Conservation (phyloP, 1,139 yeast species). For the Saccharomycopsis crataegensis region DNA sequence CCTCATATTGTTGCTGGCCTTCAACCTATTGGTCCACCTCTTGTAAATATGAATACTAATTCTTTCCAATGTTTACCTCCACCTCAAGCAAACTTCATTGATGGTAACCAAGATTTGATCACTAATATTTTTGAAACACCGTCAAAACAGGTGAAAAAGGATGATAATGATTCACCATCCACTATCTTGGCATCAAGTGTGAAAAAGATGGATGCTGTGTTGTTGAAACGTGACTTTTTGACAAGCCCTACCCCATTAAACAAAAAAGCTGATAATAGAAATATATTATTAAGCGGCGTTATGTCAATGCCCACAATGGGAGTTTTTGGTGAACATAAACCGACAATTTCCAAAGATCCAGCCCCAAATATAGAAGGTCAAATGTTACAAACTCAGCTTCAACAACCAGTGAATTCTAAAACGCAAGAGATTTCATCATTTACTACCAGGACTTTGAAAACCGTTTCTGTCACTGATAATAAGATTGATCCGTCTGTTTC, state of each 20-base stretch:
- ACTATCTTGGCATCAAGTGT: slow-evolving; percentile 13
- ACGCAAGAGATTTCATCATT: background rate
- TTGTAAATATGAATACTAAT: background rate
- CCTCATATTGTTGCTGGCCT: no score
- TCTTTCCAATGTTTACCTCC: background rate
- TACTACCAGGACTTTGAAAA: background rate
- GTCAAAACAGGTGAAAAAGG: slow-evolving; percentile 1
- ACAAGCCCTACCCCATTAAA: background rate
- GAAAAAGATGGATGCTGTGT: background rate
- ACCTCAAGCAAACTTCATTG: background rate
- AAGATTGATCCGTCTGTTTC: background rate
- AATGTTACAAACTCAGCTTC: background rate
- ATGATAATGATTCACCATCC: slow-evolving; percentile 11
- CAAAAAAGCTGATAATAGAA: background rate
- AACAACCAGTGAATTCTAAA: background rate
- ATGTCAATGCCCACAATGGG: slow-evolving; percentile 2
- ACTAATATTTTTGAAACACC: slow-evolving; percentile 8
- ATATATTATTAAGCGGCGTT: background rate
- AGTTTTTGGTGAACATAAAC: background rate
- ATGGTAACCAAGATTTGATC: background rate
- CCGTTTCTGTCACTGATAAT: background rate
- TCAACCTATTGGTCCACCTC: no score
- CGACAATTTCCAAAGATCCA: background rate
- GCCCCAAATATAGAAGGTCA: background rate
- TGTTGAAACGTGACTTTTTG: background rate